These are phyloP conservation scores for Lactuca sativa DNA, from an alignment of 129 eudicot genomes.

Conservation along the genomic window DNA sequence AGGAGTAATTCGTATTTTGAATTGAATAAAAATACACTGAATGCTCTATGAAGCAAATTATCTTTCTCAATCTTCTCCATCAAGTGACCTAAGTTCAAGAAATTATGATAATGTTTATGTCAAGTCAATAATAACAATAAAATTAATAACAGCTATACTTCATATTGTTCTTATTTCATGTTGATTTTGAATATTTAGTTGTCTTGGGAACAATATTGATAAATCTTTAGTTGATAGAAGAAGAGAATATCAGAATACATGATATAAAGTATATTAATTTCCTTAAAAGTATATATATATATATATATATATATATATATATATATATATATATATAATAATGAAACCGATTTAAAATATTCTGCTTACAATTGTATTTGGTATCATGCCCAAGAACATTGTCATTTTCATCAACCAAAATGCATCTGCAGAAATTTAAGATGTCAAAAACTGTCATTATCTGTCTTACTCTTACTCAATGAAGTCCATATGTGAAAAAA, in stretches of 20 bases:
- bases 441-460: constrained; percentile 17
- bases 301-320: no score
- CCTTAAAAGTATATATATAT: background rate
- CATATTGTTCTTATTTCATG: no score
- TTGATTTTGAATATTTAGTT: no score
- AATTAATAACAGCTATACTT: background rate
- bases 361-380: constrained; percentile 80
- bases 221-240: background rate
- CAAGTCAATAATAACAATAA: background rate
- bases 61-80: constrained; percentile 85
- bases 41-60: constrained; percentile 89
- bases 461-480: background rate
- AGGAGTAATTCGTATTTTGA: constrained; percentile 88
- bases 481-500: background rate
- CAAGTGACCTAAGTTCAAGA: constrained; percentile 68
- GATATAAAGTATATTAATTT: background rate
- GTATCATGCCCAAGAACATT: constrained; percentile 79
- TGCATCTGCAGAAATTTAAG: constrained; percentile 62
- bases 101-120: background rate
- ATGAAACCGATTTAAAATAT: background rate
- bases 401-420: constrained; percentile 87
- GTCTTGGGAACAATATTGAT: background rate
- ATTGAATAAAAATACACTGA: constrained; percentile 93
- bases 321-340: background rate
- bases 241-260: background rate